These are phyloP conservation scores for Ammopiptanthus mongolicus DNA, from an alignment of 306 rosid genomes.

Conservation along the genomic window DNA sequence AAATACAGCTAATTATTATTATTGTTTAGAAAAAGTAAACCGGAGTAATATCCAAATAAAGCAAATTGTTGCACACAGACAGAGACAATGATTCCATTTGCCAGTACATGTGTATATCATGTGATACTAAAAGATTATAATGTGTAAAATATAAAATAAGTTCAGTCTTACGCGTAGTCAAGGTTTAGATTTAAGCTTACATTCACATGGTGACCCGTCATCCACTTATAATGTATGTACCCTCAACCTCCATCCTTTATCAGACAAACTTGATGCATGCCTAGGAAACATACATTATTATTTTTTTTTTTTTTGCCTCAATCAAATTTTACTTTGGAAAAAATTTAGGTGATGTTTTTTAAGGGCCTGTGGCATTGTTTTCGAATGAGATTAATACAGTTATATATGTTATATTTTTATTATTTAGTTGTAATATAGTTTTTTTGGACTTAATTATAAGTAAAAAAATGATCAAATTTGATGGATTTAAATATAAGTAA, in stretches of 20 bases:
- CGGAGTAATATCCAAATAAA: too few relatives aligned
- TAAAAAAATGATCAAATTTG: too few relatives aligned
- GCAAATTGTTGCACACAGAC: not conserved
- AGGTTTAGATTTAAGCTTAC: not conserved
- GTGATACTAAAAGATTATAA: constrained; percentile 7
- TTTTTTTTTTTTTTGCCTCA: not conserved
- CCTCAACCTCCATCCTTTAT: constrained; percentile 29
- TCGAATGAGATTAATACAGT: too few relatives aligned
- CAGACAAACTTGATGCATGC: constrained; percentile 48
- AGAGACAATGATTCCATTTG: not conserved
- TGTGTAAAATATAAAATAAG: not conserved
- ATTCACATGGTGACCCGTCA: constrained; percentile 23
- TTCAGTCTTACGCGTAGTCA: not conserved
- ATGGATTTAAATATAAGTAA: too few relatives aligned
- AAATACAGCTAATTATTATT: too few relatives aligned
- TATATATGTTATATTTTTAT: too few relatives aligned
- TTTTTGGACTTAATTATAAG: too few relatives aligned
- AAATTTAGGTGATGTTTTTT: too few relatives aligned
- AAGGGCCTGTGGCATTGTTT: too few relatives aligned
- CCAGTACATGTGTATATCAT: not conserved
- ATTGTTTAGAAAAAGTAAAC: too few relatives aligned
- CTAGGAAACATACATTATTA: constrained; percentile 56
- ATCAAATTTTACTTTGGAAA: too few relatives aligned
- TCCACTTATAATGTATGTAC: constrained; percentile 28
- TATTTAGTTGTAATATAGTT: too few relatives aligned